Conservation (phyloP, 129 eudicot species). For the Calendula officinalis region DNA sequence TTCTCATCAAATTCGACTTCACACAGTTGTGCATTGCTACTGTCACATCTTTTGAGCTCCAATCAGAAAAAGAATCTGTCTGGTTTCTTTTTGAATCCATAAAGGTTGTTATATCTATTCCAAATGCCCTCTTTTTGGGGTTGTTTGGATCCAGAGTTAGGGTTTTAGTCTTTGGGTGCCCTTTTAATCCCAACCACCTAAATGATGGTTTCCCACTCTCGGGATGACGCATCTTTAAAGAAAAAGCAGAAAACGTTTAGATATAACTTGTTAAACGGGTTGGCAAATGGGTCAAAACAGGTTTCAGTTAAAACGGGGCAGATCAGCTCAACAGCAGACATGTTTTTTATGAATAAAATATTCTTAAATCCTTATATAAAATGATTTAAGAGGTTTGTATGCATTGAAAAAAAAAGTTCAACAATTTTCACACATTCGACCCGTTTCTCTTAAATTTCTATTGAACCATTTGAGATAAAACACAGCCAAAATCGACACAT, state of each 20-base stretch:
- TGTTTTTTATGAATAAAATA: too few relatives aligned
- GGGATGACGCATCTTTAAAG: constrained; percentile 47
- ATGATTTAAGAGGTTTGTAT: too few relatives aligned
- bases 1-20: constrained; percentile 37
- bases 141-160: constrained; percentile 28
- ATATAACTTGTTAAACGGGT: background rate
- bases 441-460: too few relatives aligned
- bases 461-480: too few relatives aligned
- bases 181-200: constrained; percentile 58
- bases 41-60: constrained; percentile 38
- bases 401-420: too few relatives aligned
- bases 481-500: too few relatives aligned
- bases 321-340: too few relatives aligned
- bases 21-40: constrained; percentile 31
- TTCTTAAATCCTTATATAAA: too few relatives aligned
- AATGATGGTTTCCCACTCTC: constrained; percentile 72
- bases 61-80: constrained; percentile 30
- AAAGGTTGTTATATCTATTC: constrained; percentile 58
- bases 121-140: constrained; percentile 54
- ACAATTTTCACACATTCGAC: too few relatives aligned
- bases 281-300: too few relatives aligned
- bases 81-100: constrained; percentile 37
- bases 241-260: constrained; percentile 13
- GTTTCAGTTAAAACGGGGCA: too few relatives aligned
- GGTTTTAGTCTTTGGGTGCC: constrained; percentile 26